These are phyloP conservation scores for Paramecium sonneborni DNA, from an alignment of 73 alveolate genomes.

Conservation along the genomic window DNA sequence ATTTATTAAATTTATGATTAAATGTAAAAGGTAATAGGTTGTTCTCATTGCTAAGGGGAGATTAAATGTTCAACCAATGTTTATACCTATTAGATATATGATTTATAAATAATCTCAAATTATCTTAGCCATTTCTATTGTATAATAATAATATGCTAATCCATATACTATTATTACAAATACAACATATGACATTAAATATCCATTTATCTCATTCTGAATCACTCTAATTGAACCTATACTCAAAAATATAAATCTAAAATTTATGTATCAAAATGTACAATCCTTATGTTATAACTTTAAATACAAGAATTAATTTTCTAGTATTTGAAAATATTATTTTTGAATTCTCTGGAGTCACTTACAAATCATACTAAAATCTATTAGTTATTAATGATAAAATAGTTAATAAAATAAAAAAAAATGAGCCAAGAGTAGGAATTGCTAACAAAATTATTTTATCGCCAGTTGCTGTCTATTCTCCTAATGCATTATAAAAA, in stretches of 20 bases:
- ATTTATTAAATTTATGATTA: slow-evolving; percentile 7
- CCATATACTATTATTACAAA: slow-evolving; percentile 26
- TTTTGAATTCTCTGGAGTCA: slow-evolving; percentile 48
- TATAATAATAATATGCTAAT: slow-evolving; percentile 14
- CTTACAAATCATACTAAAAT: slow-evolving; percentile 29
- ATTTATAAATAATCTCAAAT: background rate
- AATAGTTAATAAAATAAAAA: background rate
- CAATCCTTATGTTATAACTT: slow-evolving; percentile 21
- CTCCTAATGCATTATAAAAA: slow-evolving; percentile 9
- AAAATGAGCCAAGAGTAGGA: slow-evolving; percentile 39
- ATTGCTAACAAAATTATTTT: background rate
- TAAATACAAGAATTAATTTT: slow-evolving; percentile 21
- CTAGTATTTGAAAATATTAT: slow-evolving; percentile 22
- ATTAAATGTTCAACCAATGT: background rate
- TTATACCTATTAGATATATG: slow-evolving; percentile 18
- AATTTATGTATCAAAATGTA: background rate
- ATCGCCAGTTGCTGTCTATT: background rate
- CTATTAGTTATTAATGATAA: slow-evolving; percentile 46
- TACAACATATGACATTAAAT: slow-evolving; percentile 35
- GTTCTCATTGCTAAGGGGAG: slow-evolving; percentile 35
- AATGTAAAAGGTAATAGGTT: slow-evolving; percentile 50
- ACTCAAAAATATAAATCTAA: slow-evolving; percentile 21
- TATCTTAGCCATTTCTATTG: slow-evolving; percentile 35
- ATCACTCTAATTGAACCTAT: slow-evolving; percentile 41
- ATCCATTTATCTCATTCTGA: background rate